Evolutionary conservation across 1,284 basidiomycete species (phyloP).

Genomic region (Ganoderma sinense): DNA sequence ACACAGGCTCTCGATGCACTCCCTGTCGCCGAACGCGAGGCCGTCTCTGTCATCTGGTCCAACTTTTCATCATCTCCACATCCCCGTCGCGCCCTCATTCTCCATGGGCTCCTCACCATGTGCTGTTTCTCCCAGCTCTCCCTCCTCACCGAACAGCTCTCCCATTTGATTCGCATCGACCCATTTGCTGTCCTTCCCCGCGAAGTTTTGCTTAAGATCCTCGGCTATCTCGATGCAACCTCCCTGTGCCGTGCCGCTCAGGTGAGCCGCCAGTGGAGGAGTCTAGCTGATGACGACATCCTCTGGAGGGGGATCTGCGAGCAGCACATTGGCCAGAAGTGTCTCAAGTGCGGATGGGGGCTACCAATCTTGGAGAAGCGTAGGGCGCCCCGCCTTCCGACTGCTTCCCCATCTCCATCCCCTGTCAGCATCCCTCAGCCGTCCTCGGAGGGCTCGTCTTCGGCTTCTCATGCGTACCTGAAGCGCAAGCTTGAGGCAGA

Average conservation of each 20-base stretch:
- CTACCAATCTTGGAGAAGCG: constrained; percentile 89
- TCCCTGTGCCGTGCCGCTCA: constrained; percentile 97
- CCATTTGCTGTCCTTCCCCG: constrained; percentile 93
- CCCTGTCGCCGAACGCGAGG: constrained; percentile 88
- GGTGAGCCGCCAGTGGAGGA: constrained; percentile 88
- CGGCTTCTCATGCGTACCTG: constrained; percentile 11
- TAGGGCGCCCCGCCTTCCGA: constrained; percentile 50
- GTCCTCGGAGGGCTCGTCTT: constrained; percentile 23
- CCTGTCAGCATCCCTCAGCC: constrained; percentile 28
- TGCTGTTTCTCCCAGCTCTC: constrained; percentile 99
- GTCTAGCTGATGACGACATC: constrained; percentile 94
- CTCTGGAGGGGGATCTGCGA: constrained; percentile 98
- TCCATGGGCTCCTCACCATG: constrained; percentile 99
- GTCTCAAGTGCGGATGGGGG: constrained; percentile 98
- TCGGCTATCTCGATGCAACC: constrained; percentile 94
- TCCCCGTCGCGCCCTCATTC: constrained; percentile 89
- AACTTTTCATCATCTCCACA: constrained; percentile 96
- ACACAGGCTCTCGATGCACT: constrained; percentile 90
- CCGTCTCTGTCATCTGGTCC: constrained; percentile 95
- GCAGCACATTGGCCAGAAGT: constrained; percentile 98
- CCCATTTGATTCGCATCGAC: constrained; percentile 93
- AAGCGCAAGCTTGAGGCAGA: constrained; percentile 42
- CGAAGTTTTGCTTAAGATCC: constrained; percentile 90
- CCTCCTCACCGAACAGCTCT: constrained; percentile 91
- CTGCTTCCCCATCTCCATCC: constrained; percentile 43